phyloP scores from a whole-genome alignment of 1,139 yeast species.

The Taphrina flavorubra region DNA sequence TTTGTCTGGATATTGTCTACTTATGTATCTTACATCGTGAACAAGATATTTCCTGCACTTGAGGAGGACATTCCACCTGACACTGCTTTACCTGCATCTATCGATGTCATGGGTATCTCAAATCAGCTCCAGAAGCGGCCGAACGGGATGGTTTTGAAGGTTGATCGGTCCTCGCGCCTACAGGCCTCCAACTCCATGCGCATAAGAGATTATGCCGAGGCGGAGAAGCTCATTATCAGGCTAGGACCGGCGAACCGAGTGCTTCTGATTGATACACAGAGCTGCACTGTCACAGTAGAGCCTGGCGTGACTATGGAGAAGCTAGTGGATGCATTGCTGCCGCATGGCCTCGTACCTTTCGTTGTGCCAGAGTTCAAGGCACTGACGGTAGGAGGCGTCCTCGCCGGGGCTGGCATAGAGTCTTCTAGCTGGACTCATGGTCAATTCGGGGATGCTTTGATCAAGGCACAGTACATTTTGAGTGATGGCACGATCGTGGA shows the following conservation, averaged over 20 bases:
- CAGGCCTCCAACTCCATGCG: conserved; percentile 21
- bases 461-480: conserved; percentile 12
- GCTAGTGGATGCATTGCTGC: conserved; percentile 25
- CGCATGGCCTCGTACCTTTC: conserved; percentile 23
- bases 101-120: neutral
- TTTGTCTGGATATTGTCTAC: conserved; percentile 11
- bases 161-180: conserved; percentile 7
- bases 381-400: conserved; percentile 27
- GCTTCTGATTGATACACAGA: conserved; percentile 19
- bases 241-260: conserved; percentile 21
- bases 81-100: neutral
- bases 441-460: conserved; percentile 16
- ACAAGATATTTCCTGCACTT: neutral
- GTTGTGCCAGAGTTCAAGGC: conserved; percentile 32
- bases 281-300: neutral
- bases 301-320: conserved; percentile 32
- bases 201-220: neutral
- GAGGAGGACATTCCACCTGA: neutral
- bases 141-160: neutral
- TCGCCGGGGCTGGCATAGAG: conserved; percentile 31
- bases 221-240: neutral
- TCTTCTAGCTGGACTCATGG: conserved; percentile 31
- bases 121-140: neutral
- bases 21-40: conserved; percentile 2
- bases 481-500: conserved; percentile 12